A percentile compares a stretch with the other conserved stretches of the same genome.
Conservation (phyloP, 495 filamentous ascomycete genomes). For the Pseudevernia furfuracea region DNA sequence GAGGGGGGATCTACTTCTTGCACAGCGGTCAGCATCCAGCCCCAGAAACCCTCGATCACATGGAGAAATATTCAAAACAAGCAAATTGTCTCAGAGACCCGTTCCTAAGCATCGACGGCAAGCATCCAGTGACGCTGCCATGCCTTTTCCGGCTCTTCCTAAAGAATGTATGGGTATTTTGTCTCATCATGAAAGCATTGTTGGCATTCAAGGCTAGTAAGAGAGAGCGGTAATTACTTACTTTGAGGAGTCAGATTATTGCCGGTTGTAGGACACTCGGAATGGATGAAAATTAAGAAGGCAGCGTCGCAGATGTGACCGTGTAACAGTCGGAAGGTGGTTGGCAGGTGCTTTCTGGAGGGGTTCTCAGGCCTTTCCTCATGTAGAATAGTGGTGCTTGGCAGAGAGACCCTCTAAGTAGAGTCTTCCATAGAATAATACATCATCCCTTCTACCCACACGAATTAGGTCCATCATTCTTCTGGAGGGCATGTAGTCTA, state of each 20-base stretch:
- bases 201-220: not conserved
- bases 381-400: too few species aligned
- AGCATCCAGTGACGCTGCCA: slow-evolving; percentile 21
- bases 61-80: not conserved
- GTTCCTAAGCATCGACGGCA: slow-evolving; percentile 27
- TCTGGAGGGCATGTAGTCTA: too few species aligned
- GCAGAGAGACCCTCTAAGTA: too few species aligned
- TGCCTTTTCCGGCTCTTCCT: slow-evolving; percentile 32
- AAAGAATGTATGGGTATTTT: slow-evolving; percentile 22
- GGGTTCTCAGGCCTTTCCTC: too few species aligned
- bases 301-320: too few species aligned
- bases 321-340: too few species aligned
- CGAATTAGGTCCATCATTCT: too few species aligned
- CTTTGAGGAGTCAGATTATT: not conserved
- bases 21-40: not conserved
- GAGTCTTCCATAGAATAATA: too few species aligned
- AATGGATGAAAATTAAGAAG: too few species aligned
- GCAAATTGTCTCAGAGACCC: slow-evolving; percentile 24
- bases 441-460: too few species aligned
- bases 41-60: not conserved
- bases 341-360: too few species aligned
- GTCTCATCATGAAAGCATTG: slow-evolving; percentile 22
- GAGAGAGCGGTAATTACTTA: not conserved
- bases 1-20: not conserved
- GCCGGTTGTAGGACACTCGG: too few species aligned